A percentile compares a stretch with the other conserved stretches of the same genome.
Conservation (phyloP, 495 filamentous ascomycete species). For the Penicillium manginii region DNA sequence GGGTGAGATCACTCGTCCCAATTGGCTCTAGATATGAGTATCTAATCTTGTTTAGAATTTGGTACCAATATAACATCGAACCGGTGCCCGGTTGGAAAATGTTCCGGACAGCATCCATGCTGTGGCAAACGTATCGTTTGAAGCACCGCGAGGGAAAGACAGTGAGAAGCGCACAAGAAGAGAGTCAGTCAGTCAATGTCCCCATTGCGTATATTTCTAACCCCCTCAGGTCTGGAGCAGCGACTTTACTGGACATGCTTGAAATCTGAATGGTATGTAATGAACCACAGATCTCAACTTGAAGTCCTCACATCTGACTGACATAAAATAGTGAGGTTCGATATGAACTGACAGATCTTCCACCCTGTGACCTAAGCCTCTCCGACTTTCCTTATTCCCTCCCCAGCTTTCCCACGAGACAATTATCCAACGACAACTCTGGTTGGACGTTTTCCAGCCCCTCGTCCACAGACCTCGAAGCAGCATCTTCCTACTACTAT, state of each 20-base stretch:
- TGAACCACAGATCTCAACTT: background rate
- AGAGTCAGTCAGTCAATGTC: conserved; percentile 22
- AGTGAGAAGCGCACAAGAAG: conserved; percentile 37
- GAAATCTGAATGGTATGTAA: conserved; percentile 39
- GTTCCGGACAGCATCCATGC: conserved; percentile 43
- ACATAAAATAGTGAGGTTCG: conserved; percentile 35
- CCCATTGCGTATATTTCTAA: conserved; percentile 4
- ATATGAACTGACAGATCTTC: conserved; percentile 35
- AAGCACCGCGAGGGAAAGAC: conserved; percentile 28
- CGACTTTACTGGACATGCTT: conserved; percentile 47
- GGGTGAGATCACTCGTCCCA: conserved; percentile 22
- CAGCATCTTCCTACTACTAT: conserved; percentile 42
- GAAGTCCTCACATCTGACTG: background rate
- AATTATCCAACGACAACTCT: conserved; percentile 16
- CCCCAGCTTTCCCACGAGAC: conserved; percentile 32
- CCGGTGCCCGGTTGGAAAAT: conserved; percentile 43
- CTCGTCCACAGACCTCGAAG: conserved; percentile 28
- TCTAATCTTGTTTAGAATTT: conserved; percentile 28
- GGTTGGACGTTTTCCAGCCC: conserved; percentile 25
- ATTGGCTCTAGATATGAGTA: background rate
- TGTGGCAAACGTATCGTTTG: conserved; percentile 43
- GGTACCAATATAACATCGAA: conserved; percentile 47
- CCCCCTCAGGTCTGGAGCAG: conserved; percentile 34
- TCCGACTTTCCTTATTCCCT: conserved; percentile 41
- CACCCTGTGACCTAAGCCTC: conserved; percentile 34